Evolutionary conservation across 768 basidiomycete species (phyloP), one percentile per base, ranked within the genome.

Genomic region (button mushroom (Agaricus bisporus)): DNA sequence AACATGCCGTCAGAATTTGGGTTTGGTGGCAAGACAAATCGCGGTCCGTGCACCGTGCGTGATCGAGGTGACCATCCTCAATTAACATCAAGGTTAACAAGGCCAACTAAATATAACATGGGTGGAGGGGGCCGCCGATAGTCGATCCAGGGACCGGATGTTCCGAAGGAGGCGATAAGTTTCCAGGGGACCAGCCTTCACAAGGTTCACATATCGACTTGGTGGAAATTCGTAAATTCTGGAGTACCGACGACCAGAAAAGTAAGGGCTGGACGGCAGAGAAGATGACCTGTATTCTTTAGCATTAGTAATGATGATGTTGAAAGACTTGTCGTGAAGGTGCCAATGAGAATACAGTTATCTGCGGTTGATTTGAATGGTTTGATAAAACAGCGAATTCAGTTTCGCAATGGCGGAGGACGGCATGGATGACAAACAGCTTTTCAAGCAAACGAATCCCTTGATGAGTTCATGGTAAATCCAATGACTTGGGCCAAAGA

Each of bases 271-370:
- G 50, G 9, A 20, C 15, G 41, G 15, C 10, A 51, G 20, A 32
- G 5, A 25, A 39, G 32, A 42, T 17, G 43, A 51, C 54, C 85
- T 78, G 64, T 78, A 91, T 65, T 95, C 92, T 57, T 93, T 88
- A 4, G 91, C 73, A 64, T 90, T 91, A 60, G 85, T 68, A 39
- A 95, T 79, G 46, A 95, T 72, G 62, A 95, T 74, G 66, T 95
- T 95, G 54, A 88, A 80, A 43, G 80, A 81, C 62, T 85, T 80
- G 70, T 95, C 93, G 85, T 83, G 66, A 95, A 91, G 3, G 84
- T 83, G 43, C 93, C 93, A 46, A 94, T 66, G 62, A 95, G 93
- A 51, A 88, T 70, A 37, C 93, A 85, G 15, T 84, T 80, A 64
- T 95, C 93, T 29, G 67, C 62, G 39, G 84, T 79, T 14, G 79